Evolutionary conservation across 148 eudicot species (phyloP), one percentile per base, ranked within the genome.

Genomic region (Pouteria glomerata): DNA sequence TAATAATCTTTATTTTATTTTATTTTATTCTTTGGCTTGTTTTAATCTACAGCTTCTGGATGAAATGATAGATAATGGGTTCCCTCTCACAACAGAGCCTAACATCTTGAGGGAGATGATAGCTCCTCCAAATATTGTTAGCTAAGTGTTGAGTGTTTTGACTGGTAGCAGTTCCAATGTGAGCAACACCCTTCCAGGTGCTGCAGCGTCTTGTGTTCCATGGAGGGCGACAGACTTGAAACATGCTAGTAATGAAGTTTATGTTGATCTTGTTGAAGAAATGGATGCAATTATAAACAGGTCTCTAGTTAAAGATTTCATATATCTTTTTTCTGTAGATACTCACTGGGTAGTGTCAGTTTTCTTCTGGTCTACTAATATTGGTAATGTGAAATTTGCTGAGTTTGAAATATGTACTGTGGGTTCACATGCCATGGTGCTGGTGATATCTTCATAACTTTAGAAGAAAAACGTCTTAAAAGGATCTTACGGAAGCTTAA

Each of bases 61-160:
- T 77, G 98, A 95, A 88, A 95, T 95, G 98, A 95, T 95, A 79
- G 98, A 95, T 84, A 95, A 91, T 74, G 98, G 98, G 34, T 91
- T 91, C 80, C 97, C 98, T 75, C 88, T 95, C 62, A 95, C 97
- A 58, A 95, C 97, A 67, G 98, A 95, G 79, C 88, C 88, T 55
- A 95, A 89, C 83, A 91, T 95, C 67, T 79, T 95, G 53, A 89
- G 93, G 73, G 97, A 91, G 71, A 91, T 91, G 98, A 95, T 91
- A 58, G 87, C 98, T 69, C 90, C 97, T n/a, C 96, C 98, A 68
- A 95, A 84, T 74, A 82, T 94, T 41, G 87, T 95, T 35, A 91
- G 90, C 87, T 91, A 95, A 81, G 85, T 95, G 69, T 77, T 95
- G 84, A 91, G 97, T 84, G 97, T 92, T 79, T 85, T 95, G 53